Base-by-base conservation (phyloP, 2,329 filamentous ascomycete genomes). In the Aureobasidium lini region DNA sequence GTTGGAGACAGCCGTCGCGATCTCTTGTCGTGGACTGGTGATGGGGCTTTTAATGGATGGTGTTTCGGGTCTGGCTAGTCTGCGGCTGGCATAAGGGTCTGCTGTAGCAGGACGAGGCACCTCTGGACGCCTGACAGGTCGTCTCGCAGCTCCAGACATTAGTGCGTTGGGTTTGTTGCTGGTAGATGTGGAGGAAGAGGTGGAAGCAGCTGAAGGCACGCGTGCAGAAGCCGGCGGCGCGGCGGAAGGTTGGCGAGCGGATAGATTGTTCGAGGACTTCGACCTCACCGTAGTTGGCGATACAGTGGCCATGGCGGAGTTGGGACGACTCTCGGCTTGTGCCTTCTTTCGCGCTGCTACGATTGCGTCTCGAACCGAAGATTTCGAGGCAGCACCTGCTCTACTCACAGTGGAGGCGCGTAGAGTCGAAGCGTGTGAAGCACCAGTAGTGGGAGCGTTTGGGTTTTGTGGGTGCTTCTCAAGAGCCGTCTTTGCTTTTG, bases 401-500 rank as follows among this genome's bases (percentile, higher is more conserved):
- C 67, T 59, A 36, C 62, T 61, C 29, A 18, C 53, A 13, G 62
- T 61, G 6, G 62, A 63, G 7, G 50, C 46, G 10, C 60, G 61
- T 18, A 62, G 37, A 79, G 68, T 81, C 80, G 63, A 83, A 4
- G 23, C 23, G 23, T 23, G 23, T 23, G 23, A 23, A 23, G 73
- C 75, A 9, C 72, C 66, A 29, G 80, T 6, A 81, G 83, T 62
- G 9, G 72, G 71, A 15, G 75, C 71, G 69, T 90, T 88, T 8
- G 89, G 89, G 67, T 97, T 97, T 68, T 85, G 82, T 1, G 89
- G 79, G 65, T 96, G 89, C 66, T 90, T 95, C 65, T 92, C 87
- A 16, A 99, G 78, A 34, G 93, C 79, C 59, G 84, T 86, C 70
- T 89, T 89, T 3, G 90, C 88, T 72, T 90, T 91, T 7, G 82